Evolutionary conservation across 352 stramenopile species (phyloP).

Genomic region (Globisporangium spiculum): DNA sequence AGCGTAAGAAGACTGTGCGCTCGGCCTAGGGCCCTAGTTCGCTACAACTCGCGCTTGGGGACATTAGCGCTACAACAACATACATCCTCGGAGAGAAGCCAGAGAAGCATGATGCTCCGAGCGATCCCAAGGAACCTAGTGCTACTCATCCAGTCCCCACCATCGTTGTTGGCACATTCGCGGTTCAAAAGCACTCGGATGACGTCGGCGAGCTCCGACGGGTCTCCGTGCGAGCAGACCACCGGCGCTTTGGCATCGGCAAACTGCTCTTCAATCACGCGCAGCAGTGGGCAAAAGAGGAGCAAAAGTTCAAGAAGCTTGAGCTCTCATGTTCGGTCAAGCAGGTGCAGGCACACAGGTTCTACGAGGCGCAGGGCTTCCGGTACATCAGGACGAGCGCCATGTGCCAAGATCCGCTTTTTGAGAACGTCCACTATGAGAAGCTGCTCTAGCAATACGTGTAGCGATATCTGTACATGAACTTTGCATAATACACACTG

Average conservation of each 20-base stretch:
- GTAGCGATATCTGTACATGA: neutral
- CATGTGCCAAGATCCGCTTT: slow-evolving; percentile 2
- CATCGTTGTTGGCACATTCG: slow-evolving; percentile 17
- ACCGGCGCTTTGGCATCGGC: slow-evolving; percentile 35
- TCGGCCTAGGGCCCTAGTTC: neutral
- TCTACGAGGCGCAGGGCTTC: slow-evolving; percentile 7
- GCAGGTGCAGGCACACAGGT: slow-evolving; percentile 2
- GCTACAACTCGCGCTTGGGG: neutral
- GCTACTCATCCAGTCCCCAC: neutral
- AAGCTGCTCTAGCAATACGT: neutral
- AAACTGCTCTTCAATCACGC: slow-evolving; percentile 1
- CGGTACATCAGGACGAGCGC: neutral
- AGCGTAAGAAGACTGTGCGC: neutral
- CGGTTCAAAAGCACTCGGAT: slow-evolving; percentile 12
- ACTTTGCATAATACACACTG: neutral
- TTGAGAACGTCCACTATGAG: neutral
- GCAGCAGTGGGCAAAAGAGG: neutral
- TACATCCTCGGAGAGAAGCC: neutral
- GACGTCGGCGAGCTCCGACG: slow-evolving; percentile 27
- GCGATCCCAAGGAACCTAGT: neutral
- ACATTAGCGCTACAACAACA: neutral
- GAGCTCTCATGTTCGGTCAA: slow-evolving; percentile 2
- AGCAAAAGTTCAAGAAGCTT: neutral
- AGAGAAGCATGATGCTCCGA: neutral
- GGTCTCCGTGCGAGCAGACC: slow-evolving; percentile 36